phyloP scores from a whole-genome alignment of 495 filamentous ascomycete species.

The Neurospora intermedia region DNA sequence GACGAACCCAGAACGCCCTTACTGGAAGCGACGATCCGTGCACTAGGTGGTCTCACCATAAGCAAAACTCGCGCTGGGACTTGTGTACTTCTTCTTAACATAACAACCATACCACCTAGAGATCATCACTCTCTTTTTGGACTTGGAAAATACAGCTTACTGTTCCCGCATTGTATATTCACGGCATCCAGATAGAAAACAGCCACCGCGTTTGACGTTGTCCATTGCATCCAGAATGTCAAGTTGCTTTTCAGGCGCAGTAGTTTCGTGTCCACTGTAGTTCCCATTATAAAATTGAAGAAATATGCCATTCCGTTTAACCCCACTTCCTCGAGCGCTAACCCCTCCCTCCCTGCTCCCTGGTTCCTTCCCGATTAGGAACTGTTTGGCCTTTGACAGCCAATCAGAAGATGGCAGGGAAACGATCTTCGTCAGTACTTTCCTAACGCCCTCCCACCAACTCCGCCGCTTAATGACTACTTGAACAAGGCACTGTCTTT shows the following conservation, averaged over 20 bases:
- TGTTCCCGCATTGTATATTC: not conserved
- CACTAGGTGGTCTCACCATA: no score
- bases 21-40: no score
- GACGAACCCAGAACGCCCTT: not conserved
- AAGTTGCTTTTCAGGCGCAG: not conserved
- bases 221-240: not conserved
- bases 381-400: slow-evolving; percentile 4
- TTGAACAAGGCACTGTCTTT: not conserved
- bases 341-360: not conserved
- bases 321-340: not conserved
- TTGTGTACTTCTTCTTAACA: not conserved
- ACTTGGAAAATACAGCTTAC: not conserved
- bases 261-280: not conserved
- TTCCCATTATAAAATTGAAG: not conserved
- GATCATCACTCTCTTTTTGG: no score
- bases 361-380: slow-evolving; percentile 20
- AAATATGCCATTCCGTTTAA: not conserved
- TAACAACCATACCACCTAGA: no score
- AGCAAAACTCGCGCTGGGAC: no score
- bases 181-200: not conserved
- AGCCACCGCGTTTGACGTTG: not conserved
- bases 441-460: not conserved
- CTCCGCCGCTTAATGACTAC: not conserved
- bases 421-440: not conserved
- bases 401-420: slow-evolving; percentile 2